Base-by-base conservation (phyloP, 331 rosid genomes). In the Malus hybrid region DNA sequence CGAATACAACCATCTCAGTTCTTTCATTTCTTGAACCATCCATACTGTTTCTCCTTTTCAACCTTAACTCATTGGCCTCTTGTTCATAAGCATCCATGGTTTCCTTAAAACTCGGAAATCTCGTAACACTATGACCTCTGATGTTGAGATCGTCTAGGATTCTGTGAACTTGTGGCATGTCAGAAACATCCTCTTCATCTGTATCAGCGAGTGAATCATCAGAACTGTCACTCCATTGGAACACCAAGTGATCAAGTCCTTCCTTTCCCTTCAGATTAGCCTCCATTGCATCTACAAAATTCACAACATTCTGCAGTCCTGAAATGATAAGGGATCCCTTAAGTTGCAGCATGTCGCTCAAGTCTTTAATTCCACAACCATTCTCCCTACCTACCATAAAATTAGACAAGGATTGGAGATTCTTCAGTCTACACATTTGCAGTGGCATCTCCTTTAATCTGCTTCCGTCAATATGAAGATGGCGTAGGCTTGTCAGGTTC, bases 211-310 rank as follows among this genome's bases (percentile, higher is more conserved):
- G 36, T 19, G 79, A 62, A 39, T 12, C 65, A 42, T 65, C 39
- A 0, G 22, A 70, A 50, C 29, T n/a, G 9, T 71, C 14, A 65
- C 80, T 76, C 84, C 80, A 80, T 56, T 76, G 66, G 24, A 70
- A 32, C 22, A 71, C 73, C 77, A 80, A 32, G 46, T 31, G 65
- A 22, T 71, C 65, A 65, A 80, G 84, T 44, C 42, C 74, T 22
- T 56, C 55, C 70, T 80, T 80, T 13, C 36, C 74, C 74, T 80
- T 80, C 80, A 80, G 6, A 76, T 71, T 57, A 65, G 80, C 84
- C 27, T 76, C 84, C 52, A 76, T 65, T 29, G 80, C 80, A 80
- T 71, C 84, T 31, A 36, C 31, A 76, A 76, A 76, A 22, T 62
- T 76, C 27, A 44, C 77, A 76, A 80, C 69, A 57, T 76, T 76